Conservation (phyloP, 495 filamentous ascomycete genomes). For the Trichoderma virens region DNA sequence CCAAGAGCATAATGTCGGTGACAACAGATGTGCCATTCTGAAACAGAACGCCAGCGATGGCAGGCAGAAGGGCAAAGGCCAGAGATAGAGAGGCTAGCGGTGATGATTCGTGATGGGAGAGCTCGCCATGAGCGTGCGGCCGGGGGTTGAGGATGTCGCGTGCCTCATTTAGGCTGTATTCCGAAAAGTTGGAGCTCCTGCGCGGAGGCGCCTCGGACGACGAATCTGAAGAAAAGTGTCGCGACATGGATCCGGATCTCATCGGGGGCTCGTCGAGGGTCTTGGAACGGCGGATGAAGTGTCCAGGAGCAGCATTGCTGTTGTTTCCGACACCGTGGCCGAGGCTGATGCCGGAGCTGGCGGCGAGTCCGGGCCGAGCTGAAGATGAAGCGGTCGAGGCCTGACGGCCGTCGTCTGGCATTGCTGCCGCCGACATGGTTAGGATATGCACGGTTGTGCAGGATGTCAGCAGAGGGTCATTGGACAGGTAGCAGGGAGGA, state of each 20-base stretch:
- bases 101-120: slow-evolving; percentile 18
- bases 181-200: slow-evolving; percentile 69
- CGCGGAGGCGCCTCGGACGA: slow-evolving; percentile 35
- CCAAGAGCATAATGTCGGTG: slow-evolving; percentile 76
- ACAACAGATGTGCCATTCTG: slow-evolving; percentile 72
- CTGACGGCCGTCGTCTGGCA: slow-evolving; percentile 5
- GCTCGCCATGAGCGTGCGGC: slow-evolving; percentile 20
- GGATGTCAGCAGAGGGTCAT: neutral
- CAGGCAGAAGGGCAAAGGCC: slow-evolving; percentile 74
- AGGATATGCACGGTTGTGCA: neutral
- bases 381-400: neutral
- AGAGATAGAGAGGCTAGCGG: slow-evolving; percentile 71
- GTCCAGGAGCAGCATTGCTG: slow-evolving; percentile 18
- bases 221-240: slow-evolving; percentile 15
- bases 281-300: slow-evolving; percentile 18
- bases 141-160: slow-evolving; percentile 64
- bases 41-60: slow-evolving; percentile 76
- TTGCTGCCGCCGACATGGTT: neutral
- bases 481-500: neutral
- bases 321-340: neutral
- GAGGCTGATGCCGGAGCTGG: neutral
- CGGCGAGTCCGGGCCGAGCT: neutral
- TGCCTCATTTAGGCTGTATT: slow-evolving; percentile 58
- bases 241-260: slow-evolving; percentile 15
- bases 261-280: slow-evolving; percentile 26